A percentile compares a stretch with the other conserved stretches of the same genome.
These are phyloP conservation scores for Chaetoceros tenuissimus DNA, from an alignment of 108 stramenopile genomes.

Conservation along the genomic window DNA sequence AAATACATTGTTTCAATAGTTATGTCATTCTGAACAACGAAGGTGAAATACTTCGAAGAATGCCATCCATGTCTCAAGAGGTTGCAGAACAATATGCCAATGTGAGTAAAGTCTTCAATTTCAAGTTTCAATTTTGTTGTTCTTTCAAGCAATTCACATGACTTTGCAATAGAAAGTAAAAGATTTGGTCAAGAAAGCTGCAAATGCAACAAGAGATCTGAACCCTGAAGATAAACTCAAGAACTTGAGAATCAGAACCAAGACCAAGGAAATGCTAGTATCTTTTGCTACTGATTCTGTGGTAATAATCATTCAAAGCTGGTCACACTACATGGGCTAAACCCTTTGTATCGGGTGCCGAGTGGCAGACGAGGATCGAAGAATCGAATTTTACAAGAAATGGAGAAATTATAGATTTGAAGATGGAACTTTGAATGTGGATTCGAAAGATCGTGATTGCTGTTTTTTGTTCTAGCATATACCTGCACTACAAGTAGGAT, in stretches of 20 bases:
- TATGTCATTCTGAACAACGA: conserved; percentile 69
- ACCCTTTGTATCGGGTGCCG: no score
- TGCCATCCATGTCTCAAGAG: conserved; percentile 47
- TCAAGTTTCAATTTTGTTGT: not conserved
- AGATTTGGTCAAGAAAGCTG: conserved; percentile 33
- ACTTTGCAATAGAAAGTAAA: conserved; percentile 23
- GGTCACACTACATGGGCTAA: no score
- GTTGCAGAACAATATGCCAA: conserved; percentile 56
- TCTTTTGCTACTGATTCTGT: conserved; percentile 60
- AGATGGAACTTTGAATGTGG: no score
- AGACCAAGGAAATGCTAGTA: conserved; percentile 60
- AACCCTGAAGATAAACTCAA: conserved; percentile 68
- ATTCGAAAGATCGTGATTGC: no score
- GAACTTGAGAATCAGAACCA: conserved; percentile 59
- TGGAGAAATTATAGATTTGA: no score
- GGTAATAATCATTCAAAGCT: conserved; percentile 59
- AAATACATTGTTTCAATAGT: conserved; percentile 11
- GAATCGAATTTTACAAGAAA: no score
- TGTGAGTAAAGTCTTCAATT: conserved; percentile 10
- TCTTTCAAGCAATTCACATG: not conserved
- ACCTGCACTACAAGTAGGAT: no score
- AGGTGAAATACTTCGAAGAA: conserved; percentile 59
- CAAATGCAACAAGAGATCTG: conserved; percentile 54
- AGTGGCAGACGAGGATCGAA: no score
- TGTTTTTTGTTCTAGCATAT: no score